Percentiles rank a stretch among this genome's conserved stretches.
Conservation (phyloP, 1,284 basidiomycete genomes). For the Apiotrichum laibachii region DNA sequence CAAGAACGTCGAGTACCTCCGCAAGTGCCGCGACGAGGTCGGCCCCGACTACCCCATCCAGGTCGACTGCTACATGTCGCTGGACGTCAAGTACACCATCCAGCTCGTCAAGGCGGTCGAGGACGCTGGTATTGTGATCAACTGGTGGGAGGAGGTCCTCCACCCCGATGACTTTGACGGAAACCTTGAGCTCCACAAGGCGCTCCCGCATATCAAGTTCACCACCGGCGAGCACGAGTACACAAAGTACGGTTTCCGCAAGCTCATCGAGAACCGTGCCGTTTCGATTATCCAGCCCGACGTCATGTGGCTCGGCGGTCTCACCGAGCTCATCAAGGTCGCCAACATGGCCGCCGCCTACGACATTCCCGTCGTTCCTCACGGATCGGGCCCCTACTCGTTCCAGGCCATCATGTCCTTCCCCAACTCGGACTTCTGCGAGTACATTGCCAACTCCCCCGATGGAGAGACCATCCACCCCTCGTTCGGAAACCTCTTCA, state of each 20-base stretch:
- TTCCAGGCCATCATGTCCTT: conserved; percentile 51
- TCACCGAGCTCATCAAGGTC: conserved; percentile 58
- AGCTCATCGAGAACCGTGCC: conserved; percentile 56
- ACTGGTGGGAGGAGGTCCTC: conserved; percentile 59
- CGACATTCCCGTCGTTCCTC: conserved; percentile 59
- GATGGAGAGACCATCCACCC: conserved; percentile 56
- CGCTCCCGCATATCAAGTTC: conserved; percentile 56
- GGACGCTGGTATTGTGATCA: conserved; percentile 54
- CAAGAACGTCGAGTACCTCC: conserved; percentile 57
- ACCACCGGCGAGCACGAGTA: conserved; percentile 61
- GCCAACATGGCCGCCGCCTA: conserved; percentile 49
- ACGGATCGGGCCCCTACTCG: conserved; percentile 54
- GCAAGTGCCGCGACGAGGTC: conserved; percentile 53
- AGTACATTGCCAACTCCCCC: conserved; percentile 57
- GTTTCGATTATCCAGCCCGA: conserved; percentile 59
- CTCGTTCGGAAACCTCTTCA: conserved; percentile 58
- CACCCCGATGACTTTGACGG: conserved; percentile 57
- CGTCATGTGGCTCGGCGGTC: conserved; percentile 56
- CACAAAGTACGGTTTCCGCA: conserved; percentile 57
- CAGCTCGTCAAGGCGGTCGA: conserved; percentile 54
- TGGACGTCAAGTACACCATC: conserved; percentile 54
- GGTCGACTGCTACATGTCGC: conserved; percentile 58
- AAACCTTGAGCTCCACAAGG: conserved; percentile 53
- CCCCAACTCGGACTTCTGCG: conserved; percentile 47
- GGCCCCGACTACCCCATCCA: conserved; percentile 55